phyloP scores from a whole-genome alignment of 2,329 filamentous ascomycete species.

The Colletotrichum sp. region DNA sequence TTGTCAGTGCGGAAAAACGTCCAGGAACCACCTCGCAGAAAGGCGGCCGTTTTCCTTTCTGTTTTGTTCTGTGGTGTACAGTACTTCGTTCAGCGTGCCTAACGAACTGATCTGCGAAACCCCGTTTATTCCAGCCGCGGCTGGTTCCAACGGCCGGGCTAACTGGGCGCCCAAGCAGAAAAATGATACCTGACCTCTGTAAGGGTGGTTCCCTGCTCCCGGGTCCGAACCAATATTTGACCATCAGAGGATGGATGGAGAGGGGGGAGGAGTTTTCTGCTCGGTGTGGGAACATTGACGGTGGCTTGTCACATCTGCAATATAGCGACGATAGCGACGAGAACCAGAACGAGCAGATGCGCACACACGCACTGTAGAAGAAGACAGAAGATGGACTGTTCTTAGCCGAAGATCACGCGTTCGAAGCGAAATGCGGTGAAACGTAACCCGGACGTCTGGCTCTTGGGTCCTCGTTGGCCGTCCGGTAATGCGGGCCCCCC shows the following conservation, averaged over 20 bases:
- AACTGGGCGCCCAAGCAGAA: neutral
- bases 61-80: neutral
- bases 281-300: neutral
- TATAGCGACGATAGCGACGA: neutral
- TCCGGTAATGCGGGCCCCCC: neutral
- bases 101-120: neutral
- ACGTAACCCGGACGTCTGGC: conserved; percentile 6
- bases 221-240: neutral
- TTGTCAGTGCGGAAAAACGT: neutral
- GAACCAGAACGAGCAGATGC: neutral
- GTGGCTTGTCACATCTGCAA: neutral
- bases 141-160: neutral
- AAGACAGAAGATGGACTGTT: neutral
- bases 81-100: neutral
- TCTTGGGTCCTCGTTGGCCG: neutral
- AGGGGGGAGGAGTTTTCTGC: neutral
- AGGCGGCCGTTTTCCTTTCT: neutral
- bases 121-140: neutral
- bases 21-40: neutral
- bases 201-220: neutral
- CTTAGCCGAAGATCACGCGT: neutral
- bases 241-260: neutral
- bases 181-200: neutral
- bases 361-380: neutral
- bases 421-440: conserved; percentile 15